Evolutionary conservation across 2,329 filamentous ascomycete genomes (phyloP).

Genomic region (Talaromyces sp.): DNA sequence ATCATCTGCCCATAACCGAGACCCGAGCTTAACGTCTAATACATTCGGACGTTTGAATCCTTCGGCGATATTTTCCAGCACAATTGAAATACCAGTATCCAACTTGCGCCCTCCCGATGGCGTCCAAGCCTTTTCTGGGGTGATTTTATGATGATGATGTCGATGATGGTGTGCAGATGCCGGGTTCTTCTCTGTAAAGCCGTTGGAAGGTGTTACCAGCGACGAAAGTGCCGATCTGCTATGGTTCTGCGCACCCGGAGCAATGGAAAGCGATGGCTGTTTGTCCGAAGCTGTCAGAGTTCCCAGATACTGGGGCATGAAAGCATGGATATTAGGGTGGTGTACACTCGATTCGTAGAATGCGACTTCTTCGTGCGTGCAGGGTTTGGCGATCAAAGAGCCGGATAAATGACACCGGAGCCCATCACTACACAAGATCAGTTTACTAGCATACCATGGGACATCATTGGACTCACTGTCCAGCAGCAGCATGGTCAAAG

Average conservation of each 20-base stretch:
- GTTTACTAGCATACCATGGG: not conserved
- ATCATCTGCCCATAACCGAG: conserved; percentile 77
- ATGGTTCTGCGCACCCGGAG: conserved; percentile 51
- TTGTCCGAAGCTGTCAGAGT: conserved; percentile 58
- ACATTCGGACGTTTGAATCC: conserved; percentile 86
- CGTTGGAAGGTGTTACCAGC: conserved; percentile 23
- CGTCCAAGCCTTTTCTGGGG: conserved; percentile 39
- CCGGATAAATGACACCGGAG: conserved; percentile 81
- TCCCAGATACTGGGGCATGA: conserved; percentile 85
- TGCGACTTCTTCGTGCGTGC: conserved; percentile 75
- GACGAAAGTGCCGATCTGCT: conserved; percentile 32
- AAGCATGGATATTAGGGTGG: conserved; percentile 70
- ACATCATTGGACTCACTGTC: conserved; percentile 45
- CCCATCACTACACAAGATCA: conserved; percentile 64
- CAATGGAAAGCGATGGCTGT: conserved; percentile 32
- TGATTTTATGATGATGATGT: conserved; percentile 19
- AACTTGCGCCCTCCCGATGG: conserved; percentile 61
- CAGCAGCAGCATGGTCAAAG: conserved; percentile 46
- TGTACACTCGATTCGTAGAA: conserved; percentile 75
- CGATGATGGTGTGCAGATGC: conserved; percentile 22
- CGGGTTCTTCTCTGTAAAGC: conserved; percentile 17
- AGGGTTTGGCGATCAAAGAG: conserved; percentile 89
- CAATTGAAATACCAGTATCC: conserved; percentile 73
- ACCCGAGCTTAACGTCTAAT: conserved; percentile 86
- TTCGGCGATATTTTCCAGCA: conserved; percentile 77